Conservation (phyloP, 768 basidiomycete genomes). For the Suillus tomentosus region DNA sequence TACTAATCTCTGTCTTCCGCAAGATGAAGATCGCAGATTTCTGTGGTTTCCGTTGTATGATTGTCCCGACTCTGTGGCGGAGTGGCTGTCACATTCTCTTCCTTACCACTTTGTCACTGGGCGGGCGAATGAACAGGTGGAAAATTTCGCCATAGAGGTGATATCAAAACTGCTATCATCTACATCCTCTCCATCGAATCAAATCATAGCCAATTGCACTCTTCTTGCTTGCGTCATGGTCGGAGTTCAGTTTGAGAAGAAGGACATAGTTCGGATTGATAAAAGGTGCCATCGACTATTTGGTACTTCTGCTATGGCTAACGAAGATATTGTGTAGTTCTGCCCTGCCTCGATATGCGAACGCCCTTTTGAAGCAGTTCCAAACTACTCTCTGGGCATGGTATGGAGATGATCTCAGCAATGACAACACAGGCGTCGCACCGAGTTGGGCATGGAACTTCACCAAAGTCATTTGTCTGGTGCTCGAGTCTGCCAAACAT, state of each 20-base stretch:
- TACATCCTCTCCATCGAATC: not conserved
- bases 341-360: not conserved
- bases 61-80: not conserved
- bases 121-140: not conserved
- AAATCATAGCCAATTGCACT: not conserved
- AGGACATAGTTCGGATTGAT: not conserved
- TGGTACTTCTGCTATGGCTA: not conserved
- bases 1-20: not conserved
- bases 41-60: accelerated
- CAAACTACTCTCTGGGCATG: not conserved
- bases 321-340: not conserved
- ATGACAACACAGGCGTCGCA: not conserved
- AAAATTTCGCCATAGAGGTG: not conserved
- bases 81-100: not conserved
- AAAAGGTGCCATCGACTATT: not conserved
- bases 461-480: not conserved
- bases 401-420: not conserved
- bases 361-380: not conserved
- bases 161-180: not conserved
- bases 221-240: not conserved
- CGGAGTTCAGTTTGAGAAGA: not conserved
- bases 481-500: not conserved
- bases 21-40: not conserved
- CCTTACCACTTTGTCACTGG: not conserved
- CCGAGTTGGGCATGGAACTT: not conserved